A percentile compares a stretch with the other conserved stretches of the same genome.
Conservation (phyloP, 768 basidiomycete genomes). For the Amanita thiersii region DNA sequence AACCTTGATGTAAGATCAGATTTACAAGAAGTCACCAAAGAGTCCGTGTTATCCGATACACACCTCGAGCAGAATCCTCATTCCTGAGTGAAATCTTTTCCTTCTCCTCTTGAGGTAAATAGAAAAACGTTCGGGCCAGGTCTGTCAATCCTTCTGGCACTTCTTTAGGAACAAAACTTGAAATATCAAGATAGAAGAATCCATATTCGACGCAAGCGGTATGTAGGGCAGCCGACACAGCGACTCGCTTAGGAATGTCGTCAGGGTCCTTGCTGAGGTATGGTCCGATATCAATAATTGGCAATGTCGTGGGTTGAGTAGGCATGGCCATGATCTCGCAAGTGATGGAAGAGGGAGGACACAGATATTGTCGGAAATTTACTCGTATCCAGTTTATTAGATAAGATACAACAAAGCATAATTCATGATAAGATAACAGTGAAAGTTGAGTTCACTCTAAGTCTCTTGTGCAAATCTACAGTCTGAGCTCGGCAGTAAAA, state of each 20-base stretch:
- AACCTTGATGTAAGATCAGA: constrained; percentile 47
- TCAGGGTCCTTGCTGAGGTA: constrained; percentile 35
- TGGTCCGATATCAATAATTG: constrained; percentile 68
- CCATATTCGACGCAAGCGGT: constrained; percentile 70
- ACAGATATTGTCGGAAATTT: no score
- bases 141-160: constrained; percentile 60
- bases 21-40: background rate
- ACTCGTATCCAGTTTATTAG: constrained; percentile 3
- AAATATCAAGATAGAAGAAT: constrained; percentile 84
- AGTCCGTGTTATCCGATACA: background rate
- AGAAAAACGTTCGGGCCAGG: constrained; percentile 69
- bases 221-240: constrained; percentile 54
- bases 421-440: no score
- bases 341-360: no score
- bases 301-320: constrained; percentile 27
- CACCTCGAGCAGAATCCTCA: constrained; percentile 75
- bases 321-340: no score
- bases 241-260: constrained; percentile 29
- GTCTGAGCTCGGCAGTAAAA: background rate
- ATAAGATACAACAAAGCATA: constrained; percentile 9
- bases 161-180: constrained; percentile 40
- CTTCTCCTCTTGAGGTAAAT: constrained; percentile 67
- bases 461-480: constrained; percentile 2
- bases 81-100: constrained; percentile 59
- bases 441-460: no score